phyloP scores from a whole-genome alignment of 1,284 basidiomycete species.

The Ceratobasidium sp. region DNA sequence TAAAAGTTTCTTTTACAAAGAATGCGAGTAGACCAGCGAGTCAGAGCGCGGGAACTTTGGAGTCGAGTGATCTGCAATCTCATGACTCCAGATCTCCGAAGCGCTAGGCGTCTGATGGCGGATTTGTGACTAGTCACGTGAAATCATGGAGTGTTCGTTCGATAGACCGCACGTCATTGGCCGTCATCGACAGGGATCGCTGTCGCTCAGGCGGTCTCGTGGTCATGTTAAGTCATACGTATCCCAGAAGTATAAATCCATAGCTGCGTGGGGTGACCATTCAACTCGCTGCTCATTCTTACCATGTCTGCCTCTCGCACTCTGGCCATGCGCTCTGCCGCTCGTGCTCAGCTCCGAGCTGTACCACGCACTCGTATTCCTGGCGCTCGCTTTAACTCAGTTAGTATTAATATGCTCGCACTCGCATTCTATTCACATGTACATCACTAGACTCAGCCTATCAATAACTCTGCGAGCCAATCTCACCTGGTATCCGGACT shows the following conservation, averaged over 20 bases:
- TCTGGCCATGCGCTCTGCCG: constrained; percentile 35
- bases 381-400: constrained; percentile 24
- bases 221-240: not conserved
- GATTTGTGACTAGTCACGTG: not conserved
- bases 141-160: not conserved
- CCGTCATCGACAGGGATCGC: constrained; percentile 3
- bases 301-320: constrained; percentile 38
- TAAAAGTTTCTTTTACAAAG: not conserved
- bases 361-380: constrained; percentile 31
- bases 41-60: constrained; percentile 20
- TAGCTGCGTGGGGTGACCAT: not conserved
- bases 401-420: not conserved
- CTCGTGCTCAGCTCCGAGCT: constrained; percentile 33
- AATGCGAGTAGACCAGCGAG: constrained; percentile 4
- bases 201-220: constrained; percentile 9
- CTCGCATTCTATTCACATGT: not conserved
- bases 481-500: constrained; percentile 55
- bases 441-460: constrained; percentile 5
- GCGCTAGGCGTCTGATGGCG: constrained; percentile 16
- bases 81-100: constrained; percentile 44
- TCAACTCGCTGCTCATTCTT: not conserved
- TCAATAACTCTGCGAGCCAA: not conserved
- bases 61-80: constrained; percentile 32
- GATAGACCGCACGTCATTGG: not conserved
- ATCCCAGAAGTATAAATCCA: constrained; percentile 22